Percentiles rank a stretch among this genome's conserved stretches.
These are phyloP conservation scores for Phyllachora maydis DNA, from an alignment of 2,329 filamentous ascomycete genomes.

Conservation along the genomic window DNA sequence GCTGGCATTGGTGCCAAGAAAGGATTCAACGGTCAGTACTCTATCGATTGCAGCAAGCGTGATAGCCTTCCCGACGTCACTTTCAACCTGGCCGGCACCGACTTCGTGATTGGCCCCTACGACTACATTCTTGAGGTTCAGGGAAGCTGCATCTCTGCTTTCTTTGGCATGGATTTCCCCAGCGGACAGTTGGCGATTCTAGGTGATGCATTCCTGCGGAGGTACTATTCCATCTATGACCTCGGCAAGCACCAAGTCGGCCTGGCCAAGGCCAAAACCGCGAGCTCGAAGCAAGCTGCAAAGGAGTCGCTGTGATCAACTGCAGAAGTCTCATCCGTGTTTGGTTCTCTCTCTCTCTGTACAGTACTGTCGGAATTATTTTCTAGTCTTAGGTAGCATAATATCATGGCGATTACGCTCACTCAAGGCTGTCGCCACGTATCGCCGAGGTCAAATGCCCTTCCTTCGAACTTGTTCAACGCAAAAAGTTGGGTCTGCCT, in stretches of 20 bases:
- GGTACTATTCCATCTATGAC: slow-evolving; percentile 93
- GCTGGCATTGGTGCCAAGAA: slow-evolving; percentile 97
- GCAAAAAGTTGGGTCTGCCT: no score
- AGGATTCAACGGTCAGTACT: slow-evolving; percentile 92
- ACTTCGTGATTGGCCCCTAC: slow-evolving; percentile 73
- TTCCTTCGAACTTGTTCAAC: no score
- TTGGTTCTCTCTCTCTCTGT: no score
- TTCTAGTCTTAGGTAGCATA: no score
- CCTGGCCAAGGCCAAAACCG: slow-evolving; percentile 68
- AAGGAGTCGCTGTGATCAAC: no score
- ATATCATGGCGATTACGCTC: no score
- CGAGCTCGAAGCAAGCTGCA: no score
- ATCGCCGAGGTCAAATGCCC: no score
- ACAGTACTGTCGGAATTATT: no score
- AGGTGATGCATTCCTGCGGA: slow-evolving; percentile 68
- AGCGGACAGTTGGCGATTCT: slow-evolving; percentile 86
- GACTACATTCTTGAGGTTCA: slow-evolving; percentile 95
- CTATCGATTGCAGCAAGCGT: slow-evolving; percentile 72
- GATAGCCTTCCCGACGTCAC: slow-evolving; percentile 72
- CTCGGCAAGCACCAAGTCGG: slow-evolving; percentile 76
- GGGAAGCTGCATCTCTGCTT: slow-evolving; percentile 89
- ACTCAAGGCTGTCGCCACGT: no score
- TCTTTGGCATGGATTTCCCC: slow-evolving; percentile 92
- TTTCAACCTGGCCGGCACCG: slow-evolving; percentile 75
- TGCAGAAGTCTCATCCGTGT: no score